phyloP scores from a whole-genome alignment of 352 stramenopile genomes.

The Phytophthora aleatoria region DNA sequence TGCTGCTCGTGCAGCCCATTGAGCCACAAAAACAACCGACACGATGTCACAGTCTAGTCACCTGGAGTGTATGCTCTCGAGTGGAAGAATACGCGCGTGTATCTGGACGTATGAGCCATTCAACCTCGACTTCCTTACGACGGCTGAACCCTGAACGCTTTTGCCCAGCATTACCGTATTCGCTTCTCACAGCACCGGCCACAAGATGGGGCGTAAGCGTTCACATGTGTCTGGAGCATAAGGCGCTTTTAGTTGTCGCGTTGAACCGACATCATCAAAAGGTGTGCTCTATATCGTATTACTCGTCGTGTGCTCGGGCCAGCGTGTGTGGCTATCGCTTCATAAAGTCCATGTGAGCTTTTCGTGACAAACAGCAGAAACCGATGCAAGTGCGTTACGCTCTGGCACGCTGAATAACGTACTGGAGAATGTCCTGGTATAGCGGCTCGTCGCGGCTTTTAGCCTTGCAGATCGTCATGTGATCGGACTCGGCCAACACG shows the following conservation, averaged over 20 bases:
- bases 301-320: conserved; percentile 15
- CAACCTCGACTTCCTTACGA: conserved; percentile 3
- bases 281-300: conserved; percentile 33
- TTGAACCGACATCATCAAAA: conserved; percentile 2
- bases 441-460: conserved; percentile 65
- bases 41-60: not conserved
- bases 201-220: conserved; percentile 15
- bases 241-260: conserved; percentile 7
- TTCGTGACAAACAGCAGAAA: conserved; percentile 19
- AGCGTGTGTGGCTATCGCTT: conserved; percentile 10
- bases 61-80: not conserved
- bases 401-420: conserved; percentile 33
- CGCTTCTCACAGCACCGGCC: conserved; percentile 3
- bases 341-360: not conserved
- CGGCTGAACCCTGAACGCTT: conserved; percentile 18
- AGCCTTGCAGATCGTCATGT: conserved; percentile 91
- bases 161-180: conserved; percentile 10
- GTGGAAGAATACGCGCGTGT: conserved; percentile 5
- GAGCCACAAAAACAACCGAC: conserved; percentile 10
- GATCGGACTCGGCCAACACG: conserved; percentile 61
- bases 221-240: conserved; percentile 9
- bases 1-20: conserved; percentile 43
- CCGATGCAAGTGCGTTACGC: conserved; percentile 1
- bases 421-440: conserved; percentile 62
- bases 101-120: conserved; percentile 30